Evolutionary conservation across 306 rosid genomes (phyloP).

Genomic region (Calophaca sinica): DNA sequence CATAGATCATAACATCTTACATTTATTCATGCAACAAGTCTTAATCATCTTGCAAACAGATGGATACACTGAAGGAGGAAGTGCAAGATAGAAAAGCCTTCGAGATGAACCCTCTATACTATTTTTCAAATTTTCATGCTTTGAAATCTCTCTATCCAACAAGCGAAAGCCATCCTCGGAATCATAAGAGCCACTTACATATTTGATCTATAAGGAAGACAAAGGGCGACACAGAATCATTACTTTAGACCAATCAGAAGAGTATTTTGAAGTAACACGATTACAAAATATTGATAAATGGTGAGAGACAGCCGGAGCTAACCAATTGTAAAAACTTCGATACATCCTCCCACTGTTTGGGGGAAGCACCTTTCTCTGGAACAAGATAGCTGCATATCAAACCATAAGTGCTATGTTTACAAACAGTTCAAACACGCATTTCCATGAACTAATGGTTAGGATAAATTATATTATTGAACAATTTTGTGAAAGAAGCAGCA

Average conservation of each 20-base stretch:
- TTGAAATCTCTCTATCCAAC: constrained; percentile 84
- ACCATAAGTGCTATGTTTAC: constrained; percentile 33
- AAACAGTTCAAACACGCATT: constrained; percentile 21
- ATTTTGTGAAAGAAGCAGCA: constrained; percentile 16
- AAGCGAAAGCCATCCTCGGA: constrained; percentile 75
- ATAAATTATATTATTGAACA: constrained; percentile 6
- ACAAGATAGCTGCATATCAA: constrained; percentile 79
- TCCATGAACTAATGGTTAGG: neutral
- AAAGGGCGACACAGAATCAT: constrained; percentile 13
- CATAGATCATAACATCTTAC: constrained; percentile 61
- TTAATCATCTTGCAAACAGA: constrained; percentile 93
- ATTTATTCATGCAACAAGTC: constrained; percentile 80
- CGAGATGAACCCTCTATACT: constrained; percentile 75
- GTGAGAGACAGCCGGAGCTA: constrained; percentile 44
- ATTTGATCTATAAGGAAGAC: constrained; percentile 68
- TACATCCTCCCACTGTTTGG: constrained; percentile 58
- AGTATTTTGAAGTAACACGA: neutral
- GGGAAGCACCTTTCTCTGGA: constrained; percentile 58
- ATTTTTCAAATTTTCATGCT: constrained; percentile 64
- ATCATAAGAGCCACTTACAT: constrained; percentile 90
- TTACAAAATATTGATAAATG: constrained; percentile 20
- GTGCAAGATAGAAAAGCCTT: constrained; percentile 96
- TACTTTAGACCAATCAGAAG: constrained; percentile 25
- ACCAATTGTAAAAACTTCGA: constrained; percentile 84
- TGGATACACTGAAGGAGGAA: constrained; percentile 98